Percentiles rank a stretch among this genome's conserved stretches.
phyloP scores from a whole-genome alignment of 129 eudicot species.

The Chrysanthemum seticuspe region DNA sequence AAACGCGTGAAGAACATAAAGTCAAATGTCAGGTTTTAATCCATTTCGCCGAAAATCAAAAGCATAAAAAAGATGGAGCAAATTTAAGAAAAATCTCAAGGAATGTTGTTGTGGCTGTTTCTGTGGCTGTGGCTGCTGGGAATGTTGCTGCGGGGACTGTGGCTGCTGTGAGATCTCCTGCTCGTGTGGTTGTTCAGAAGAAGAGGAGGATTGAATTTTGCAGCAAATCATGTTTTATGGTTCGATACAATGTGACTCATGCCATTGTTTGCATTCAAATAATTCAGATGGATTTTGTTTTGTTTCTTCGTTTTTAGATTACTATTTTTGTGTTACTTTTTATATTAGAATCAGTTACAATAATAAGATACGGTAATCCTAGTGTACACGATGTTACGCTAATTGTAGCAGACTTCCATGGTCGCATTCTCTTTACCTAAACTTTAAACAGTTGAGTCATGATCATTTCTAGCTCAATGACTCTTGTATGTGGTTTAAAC shows the following conservation, averaged over 20 bases:
- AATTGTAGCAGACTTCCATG: background rate
- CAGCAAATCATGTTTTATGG: background rate
- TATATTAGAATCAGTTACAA: background rate
- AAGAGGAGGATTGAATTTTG: background rate
- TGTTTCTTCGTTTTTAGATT: background rate
- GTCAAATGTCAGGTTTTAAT: background rate
- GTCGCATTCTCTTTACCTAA: background rate
- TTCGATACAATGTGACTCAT: background rate
- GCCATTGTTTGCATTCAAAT: conserved; percentile 9
- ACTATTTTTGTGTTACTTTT: background rate
- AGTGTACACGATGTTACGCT: background rate
- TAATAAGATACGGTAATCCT: background rate
- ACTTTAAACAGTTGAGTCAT: no score
- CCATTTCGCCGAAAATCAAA: conserved; percentile 15
- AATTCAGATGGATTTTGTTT: conserved; percentile 1
- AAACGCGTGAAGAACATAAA: background rate
- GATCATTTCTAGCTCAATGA: no score
- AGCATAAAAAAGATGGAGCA: conserved; percentile 10
- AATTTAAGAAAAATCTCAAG: background rate
- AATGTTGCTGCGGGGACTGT: background rate
- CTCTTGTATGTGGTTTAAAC: no score
- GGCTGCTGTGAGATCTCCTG: background rate
- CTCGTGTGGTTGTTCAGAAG: background rate
- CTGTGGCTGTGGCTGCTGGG: background rate
- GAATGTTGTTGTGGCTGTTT: background rate